Conservation (phyloP, 495 filamentous ascomycete species). For the Chaetomium tenue region DNA sequence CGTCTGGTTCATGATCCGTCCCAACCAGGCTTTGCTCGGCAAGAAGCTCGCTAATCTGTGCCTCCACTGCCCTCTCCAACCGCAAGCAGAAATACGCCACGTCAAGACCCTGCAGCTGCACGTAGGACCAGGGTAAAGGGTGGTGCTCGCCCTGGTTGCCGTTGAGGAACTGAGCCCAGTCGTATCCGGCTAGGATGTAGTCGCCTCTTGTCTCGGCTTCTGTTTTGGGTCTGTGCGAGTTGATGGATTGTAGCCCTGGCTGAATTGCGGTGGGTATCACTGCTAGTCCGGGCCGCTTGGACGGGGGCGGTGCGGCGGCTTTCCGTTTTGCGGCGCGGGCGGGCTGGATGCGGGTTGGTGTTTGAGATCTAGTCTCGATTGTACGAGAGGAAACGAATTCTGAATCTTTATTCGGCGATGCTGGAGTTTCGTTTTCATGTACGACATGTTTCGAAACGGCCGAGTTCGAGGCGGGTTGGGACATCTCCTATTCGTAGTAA, state of each 20-base stretch:
- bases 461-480: not conserved
- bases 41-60: not conserved
- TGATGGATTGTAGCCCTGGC: not conserved
- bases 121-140: not conserved
- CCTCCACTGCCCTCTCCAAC: slow-evolving; percentile 11
- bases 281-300: not conserved
- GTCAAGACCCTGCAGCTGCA: slow-evolving; percentile 9
- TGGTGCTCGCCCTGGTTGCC: slow-evolving; percentile 6
- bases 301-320: not conserved
- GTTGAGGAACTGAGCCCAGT: slow-evolving; percentile 15
- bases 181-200: slow-evolving; percentile 21
- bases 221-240: not conserved
- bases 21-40: not conserved
- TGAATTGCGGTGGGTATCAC: not conserved
- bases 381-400: not conserved
- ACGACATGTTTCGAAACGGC: not conserved
- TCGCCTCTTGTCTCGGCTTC: slow-evolving; percentile 20
- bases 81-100: slow-evolving; percentile 24
- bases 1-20: too few species aligned
- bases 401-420: not conserved
- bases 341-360: slow-evolving; percentile 30
- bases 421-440: not conserved
- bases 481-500: not conserved
- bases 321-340: slow-evolving; percentile 31
- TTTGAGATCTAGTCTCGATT: not conserved